Base-by-base conservation (phyloP, 768 basidiomycete species). In the Rhodosporidiobolus odoratus region DNA sequence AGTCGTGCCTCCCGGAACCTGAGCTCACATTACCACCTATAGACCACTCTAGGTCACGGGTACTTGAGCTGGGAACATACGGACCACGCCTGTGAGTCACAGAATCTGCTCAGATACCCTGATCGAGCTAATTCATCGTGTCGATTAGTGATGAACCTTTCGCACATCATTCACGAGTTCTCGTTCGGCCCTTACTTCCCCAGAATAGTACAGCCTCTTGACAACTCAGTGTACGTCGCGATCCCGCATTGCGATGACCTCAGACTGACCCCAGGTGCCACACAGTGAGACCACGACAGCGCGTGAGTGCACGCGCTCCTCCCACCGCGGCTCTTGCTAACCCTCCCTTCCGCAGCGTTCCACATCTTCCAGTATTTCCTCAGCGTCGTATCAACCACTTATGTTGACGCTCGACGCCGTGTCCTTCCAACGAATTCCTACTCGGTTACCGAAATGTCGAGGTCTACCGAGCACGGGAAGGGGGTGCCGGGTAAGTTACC, bases 111-210 rank as follows among this genome's bases (percentile, higher is more conserved):
- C 2, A 1, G 0, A 5, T 41, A 27, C 12, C 25, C n/a, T n/a
- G n/a, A n/a, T n/a, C 13, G 34, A 8, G 17, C 19, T 13, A 6
- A 9, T n/a, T 38, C 40, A 52, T 40, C 16, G 19, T 54, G 34
- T 2, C 17, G 2, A 2, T 21, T 69, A 95, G 92, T 88, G 75
- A 93, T 97, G 91, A 99, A 99, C 77, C 84, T 99, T 43, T 92
- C 91, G 4, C 95, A 98, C 82, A 87, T 96, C 72, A 93, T 98
- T 77, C 88, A 88, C 62, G 95, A 99, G 79, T 96, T 97, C 78
- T 96, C 93, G 0, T 98, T 98, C 73, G 95, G 95, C 1, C 90
- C 93, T 3, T 88, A 89, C 82, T 97, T 96, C 83, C 95, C 95
- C 4, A 89, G 92, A 53, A 98, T 99, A 59, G 85, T 86, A 1